phyloP scores from a whole-genome alignment of 805 yeast species.

The Teunomyces atbi region DNA sequence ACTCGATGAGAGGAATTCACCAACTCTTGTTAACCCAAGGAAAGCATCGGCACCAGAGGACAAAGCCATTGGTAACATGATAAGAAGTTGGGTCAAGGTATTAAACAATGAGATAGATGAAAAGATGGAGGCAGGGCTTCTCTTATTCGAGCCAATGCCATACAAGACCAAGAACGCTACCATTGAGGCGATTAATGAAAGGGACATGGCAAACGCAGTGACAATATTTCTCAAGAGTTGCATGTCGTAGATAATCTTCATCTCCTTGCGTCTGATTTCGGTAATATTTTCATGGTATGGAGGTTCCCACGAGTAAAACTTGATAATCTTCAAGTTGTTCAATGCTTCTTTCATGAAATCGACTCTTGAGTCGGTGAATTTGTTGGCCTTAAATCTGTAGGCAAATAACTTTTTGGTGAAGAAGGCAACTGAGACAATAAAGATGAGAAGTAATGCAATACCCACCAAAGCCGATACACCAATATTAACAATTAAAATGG shows the following conservation, averaged over 20 bases:
- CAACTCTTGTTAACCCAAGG: conserved; percentile 58
- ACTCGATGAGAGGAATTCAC: conserved; percentile 47
- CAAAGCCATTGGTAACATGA: conserved; percentile 69
- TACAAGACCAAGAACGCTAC: conserved; percentile 44
- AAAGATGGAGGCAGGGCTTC: conserved; percentile 62
- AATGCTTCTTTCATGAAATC: conserved; percentile 74
- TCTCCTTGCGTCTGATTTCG: conserved; percentile 59
- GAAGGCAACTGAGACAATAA: conserved; percentile 42
- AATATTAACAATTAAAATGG: conserved; percentile 21
- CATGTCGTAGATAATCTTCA: conserved; percentile 56
- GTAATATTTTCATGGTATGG: conserved; percentile 64
- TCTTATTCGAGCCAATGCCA: conserved; percentile 25
- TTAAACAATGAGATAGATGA: conserved; percentile 70
- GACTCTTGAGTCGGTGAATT: conserved; percentile 74
- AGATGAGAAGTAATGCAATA: conserved; percentile 17
- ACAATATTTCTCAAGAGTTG: conserved; percentile 61
- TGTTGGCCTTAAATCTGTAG: conserved; percentile 56
- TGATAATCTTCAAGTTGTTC: conserved; percentile 75
- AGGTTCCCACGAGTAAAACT: conserved; percentile 88
- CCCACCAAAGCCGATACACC: conserved; percentile 27
- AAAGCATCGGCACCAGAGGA: conserved; percentile 68
- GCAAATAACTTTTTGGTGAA: conserved; percentile 52
- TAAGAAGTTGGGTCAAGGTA: conserved; percentile 57
- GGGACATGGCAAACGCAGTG: conserved; percentile 62
- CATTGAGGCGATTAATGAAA: conserved; percentile 73